A percentile compares a stretch with the other conserved stretches of the same genome.
phyloP scores from a whole-genome alignment of 148 eudicot genomes.

The Pharnaceum exiguum region DNA sequence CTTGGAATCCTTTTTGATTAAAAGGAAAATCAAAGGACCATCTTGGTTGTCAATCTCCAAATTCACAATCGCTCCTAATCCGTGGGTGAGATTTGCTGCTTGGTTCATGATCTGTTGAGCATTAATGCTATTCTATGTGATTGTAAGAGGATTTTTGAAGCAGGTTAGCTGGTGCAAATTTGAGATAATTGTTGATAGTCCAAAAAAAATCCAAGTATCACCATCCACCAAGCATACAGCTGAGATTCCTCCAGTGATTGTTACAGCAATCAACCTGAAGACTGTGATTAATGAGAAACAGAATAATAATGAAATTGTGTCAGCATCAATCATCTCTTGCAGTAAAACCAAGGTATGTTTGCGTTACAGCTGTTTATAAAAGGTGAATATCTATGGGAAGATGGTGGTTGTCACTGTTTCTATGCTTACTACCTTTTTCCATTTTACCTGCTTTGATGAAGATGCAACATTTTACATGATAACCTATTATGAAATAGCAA shows the following conservation, averaged over 20 bases:
- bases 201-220: constrained; percentile 65
- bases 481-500: too few relatives aligned
- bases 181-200: constrained; percentile 72
- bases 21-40: constrained; percentile 95
- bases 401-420: not conserved
- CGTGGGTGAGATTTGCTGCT: constrained; percentile 48
- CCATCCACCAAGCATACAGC: constrained; percentile 43
- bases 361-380: not conserved
- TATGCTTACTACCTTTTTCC: too few relatives aligned
- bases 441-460: too few relatives aligned
- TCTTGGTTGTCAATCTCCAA: constrained; percentile 84
- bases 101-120: not conserved
- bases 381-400: not conserved
- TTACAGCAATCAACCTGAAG: constrained; percentile 85
- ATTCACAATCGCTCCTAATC: constrained; percentile 58
- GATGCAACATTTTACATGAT: too few relatives aligned
- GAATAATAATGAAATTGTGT: constrained; percentile 77
- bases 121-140: not conserved
- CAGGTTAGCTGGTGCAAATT: constrained; percentile 99
- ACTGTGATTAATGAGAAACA: constrained; percentile 72
- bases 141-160: constrained; percentile 18
- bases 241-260: constrained; percentile 88
- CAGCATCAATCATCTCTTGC: constrained; percentile 91
- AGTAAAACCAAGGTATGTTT: constrained; percentile 74
- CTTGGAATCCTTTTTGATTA: constrained; percentile 80